These are phyloP conservation scores for Blastobotrys persicus DNA, from an alignment of 1,139 yeast species.

Conservation along the genomic window DNA sequence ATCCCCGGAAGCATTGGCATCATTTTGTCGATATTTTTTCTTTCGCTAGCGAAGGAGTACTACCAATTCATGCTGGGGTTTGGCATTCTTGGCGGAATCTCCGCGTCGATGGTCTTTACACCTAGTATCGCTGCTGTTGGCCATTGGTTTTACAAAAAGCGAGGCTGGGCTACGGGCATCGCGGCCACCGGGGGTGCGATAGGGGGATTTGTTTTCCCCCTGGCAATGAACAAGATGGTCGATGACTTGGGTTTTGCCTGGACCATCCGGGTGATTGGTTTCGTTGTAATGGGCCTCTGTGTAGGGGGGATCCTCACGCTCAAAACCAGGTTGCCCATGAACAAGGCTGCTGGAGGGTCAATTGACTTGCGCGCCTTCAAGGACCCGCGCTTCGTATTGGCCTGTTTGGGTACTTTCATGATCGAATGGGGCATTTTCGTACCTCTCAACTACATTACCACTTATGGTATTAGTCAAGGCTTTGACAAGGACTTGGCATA, in stretches of 20 bases:
- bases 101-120: constrained; percentile 55
- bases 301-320: constrained; percentile 43
- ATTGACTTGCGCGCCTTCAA: constrained; percentile 46
- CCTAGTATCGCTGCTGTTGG: constrained; percentile 60
- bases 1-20: constrained; percentile 48
- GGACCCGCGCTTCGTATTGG: constrained; percentile 42
- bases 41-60: constrained; percentile 52
- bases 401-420: constrained; percentile 46
- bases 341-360: constrained; percentile 26
- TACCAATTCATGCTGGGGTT: constrained; percentile 61
- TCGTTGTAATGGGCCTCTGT: constrained; percentile 45
- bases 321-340: constrained; percentile 42
- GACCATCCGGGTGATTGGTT: constrained; percentile 58
- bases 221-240: constrained; percentile 51
- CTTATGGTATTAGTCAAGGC: constrained; percentile 49
- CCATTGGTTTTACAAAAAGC: constrained; percentile 56
- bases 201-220: constrained; percentile 61
- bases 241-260: constrained; percentile 54
- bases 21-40: constrained; percentile 49
- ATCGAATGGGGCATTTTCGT: constrained; percentile 51
- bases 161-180: constrained; percentile 57
- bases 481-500: constrained; percentile 45
- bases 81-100: constrained; percentile 55
- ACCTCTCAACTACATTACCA: constrained; percentile 52
- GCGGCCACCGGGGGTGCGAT: constrained; percentile 62